These are phyloP conservation scores for Blumeriella jaapii DNA, from an alignment of 2,329 filamentous ascomycete genomes.

Conservation along the genomic window DNA sequence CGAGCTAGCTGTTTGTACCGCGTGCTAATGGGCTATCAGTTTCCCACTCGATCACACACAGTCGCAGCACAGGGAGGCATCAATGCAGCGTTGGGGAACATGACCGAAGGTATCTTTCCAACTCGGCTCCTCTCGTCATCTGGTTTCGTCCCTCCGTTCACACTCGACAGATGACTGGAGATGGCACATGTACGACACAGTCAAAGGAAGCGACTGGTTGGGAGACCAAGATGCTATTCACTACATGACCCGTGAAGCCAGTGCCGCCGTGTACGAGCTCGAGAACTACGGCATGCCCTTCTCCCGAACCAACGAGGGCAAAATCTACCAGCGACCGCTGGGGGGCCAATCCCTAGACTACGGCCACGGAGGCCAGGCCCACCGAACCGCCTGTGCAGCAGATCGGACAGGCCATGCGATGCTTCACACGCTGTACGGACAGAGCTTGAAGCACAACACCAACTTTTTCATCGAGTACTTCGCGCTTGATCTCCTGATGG, in stretches of 20 bases:
- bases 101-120: slow-evolving; percentile 28
- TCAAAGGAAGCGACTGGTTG: slow-evolving; percentile 47
- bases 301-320: slow-evolving; percentile 34
- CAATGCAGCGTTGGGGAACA: slow-evolving; percentile 40
- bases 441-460: too few species aligned
- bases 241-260: slow-evolving; percentile 46
- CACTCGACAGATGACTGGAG: slow-evolving; percentile 37
- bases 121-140: not conserved
- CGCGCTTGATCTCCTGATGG: too few species aligned
- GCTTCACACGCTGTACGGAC: too few species aligned
- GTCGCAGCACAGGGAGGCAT: slow-evolving; percentile 58
- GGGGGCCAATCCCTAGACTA: slow-evolving; percentile 36
- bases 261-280: slow-evolving; percentile 41
- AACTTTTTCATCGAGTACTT: too few species aligned
- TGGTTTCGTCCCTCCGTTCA: not conserved
- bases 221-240: slow-evolving; percentile 49
- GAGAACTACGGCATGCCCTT: slow-evolving; percentile 45
- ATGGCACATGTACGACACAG: slow-evolving; percentile 50
- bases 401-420: too few species aligned
- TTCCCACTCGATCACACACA: slow-evolving; percentile 52
- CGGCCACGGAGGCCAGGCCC: slow-evolving; percentile 37
- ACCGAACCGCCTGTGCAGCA: slow-evolving; percentile 31
- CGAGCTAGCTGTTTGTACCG: too few species aligned
- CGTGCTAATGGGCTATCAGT: too few species aligned
- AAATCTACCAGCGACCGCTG: slow-evolving; percentile 37